Evolutionary conservation across 192 early-diverging fungal genomes (phyloP), one percentile per base, ranked within the genome.

Genomic region (Obelidium mucronatum): DNA sequence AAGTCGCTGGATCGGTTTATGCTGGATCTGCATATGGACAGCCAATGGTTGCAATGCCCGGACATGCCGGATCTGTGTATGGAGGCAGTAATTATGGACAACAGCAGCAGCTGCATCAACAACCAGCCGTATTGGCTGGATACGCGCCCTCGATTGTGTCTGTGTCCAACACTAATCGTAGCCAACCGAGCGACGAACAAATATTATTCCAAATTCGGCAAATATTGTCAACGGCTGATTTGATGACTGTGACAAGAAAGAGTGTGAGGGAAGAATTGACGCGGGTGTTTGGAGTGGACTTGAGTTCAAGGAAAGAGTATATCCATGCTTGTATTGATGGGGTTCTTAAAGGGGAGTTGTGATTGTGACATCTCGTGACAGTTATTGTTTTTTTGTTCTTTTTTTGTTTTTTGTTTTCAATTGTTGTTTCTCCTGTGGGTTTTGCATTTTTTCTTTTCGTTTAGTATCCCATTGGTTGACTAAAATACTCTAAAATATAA

Each of bases 191-290:
- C 36, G 86, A 88, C 53, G 81, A 85, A 42, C 81, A 88, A 67
- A 77, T 88, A 40, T 67, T 88, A n/a, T 34, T 35, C 5, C 77
- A 84, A 63, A 80, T 88, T 67, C 70, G 83, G 39, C 91, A 92
- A 58, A 95, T 99, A 37, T 88, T 99, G 24, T 84, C 91, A 19
- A 93, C 92, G 0, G 93, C 95, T 6, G 94, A 99, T 75, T 81
- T 99, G 67, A 98, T 98, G 97, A 93, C 89, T 33, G 93, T 99
- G 31, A 99, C 98, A 48, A 96, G 98, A 84, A 98, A 98, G 85
- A 82, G 79, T 64, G 96, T 98, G n/a, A 89, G 97, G 44, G 93
- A 97, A 74, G 87, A 94, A 80, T 80, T 99, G 39, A 86, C 90
- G 61, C 78, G 78, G 15, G 80, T 83, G 60, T 98, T 96, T 85